Evolutionary conservation across 1,284 basidiomycete genomes (phyloP).

Genomic region (Vanrija humicola): DNA sequence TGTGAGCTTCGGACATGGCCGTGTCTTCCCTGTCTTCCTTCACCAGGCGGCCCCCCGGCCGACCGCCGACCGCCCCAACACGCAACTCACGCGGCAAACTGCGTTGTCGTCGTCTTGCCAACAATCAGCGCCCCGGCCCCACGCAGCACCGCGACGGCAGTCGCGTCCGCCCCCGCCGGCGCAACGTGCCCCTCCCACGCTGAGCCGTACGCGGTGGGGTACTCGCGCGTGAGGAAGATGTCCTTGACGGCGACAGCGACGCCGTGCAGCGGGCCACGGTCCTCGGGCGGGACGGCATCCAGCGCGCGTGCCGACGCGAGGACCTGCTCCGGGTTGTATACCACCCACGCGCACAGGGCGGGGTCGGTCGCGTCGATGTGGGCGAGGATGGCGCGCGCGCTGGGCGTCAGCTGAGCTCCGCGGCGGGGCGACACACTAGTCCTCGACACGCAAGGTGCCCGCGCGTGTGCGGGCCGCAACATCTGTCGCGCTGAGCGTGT

Average conservation of each 20-base stretch:
- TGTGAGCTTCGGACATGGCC: background rate
- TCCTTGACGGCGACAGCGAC: conserved; percentile 35
- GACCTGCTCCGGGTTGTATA: conserved; percentile 26
- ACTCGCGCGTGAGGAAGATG: conserved; percentile 31
- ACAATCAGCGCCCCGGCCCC: conserved; percentile 35
- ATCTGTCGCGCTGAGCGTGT: conserved; percentile 16
- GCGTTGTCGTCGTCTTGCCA: conserved; percentile 40
- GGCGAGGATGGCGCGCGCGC: conserved; percentile 20
- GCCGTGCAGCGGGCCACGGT: conserved; percentile 32
- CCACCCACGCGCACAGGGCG: conserved; percentile 29
- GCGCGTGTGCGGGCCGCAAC: conserved; percentile 17
- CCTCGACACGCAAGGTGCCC: conserved; percentile 22
- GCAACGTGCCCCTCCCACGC: conserved; percentile 24
- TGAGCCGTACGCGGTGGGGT: conserved; percentile 34
- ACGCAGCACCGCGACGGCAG: conserved; percentile 22
- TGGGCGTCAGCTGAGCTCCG: conserved; percentile 1
- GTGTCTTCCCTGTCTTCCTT: too few relatives aligned
- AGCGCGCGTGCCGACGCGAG: conserved; percentile 24
- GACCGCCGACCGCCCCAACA: background rate
- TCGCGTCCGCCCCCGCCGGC: conserved; percentile 24
- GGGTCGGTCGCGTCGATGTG: conserved; percentile 16
- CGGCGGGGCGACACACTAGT: conserved; percentile 20
- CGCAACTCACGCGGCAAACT: conserved; percentile 29
- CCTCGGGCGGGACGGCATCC: conserved; percentile 25
- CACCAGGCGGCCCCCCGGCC: too few relatives aligned